Conservation (phyloP, 805 yeast genomes). For the Nakazawaea holstii region DNA sequence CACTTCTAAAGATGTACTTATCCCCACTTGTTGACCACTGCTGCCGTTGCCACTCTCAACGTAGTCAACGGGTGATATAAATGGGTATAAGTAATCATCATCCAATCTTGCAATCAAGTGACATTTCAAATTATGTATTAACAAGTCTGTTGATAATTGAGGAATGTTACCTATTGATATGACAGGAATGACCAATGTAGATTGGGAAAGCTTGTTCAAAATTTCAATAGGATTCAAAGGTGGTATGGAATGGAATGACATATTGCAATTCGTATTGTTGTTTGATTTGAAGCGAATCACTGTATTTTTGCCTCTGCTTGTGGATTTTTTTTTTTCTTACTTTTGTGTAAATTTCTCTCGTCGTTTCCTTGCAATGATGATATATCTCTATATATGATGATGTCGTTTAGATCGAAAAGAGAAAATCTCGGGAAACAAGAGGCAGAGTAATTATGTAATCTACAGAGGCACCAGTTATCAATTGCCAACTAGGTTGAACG, state of each 20-base stretch:
- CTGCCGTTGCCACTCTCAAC: too few relatives aligned
- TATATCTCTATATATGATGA: too few relatives aligned
- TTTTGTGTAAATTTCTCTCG: too few relatives aligned
- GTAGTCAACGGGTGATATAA: constrained; percentile 73
- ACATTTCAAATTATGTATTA: constrained; percentile 58
- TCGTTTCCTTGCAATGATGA: too few relatives aligned
- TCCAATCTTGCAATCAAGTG: constrained; percentile 51
- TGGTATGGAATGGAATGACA: constrained; percentile 22
- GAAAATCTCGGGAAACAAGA: too few relatives aligned
- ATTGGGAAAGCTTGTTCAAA: constrained; percentile 19
- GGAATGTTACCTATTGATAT: constrained; percentile 89
- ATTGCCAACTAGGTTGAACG: too few relatives aligned
- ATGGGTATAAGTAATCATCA: constrained; percentile 65
- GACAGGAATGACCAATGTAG: constrained; percentile 64
- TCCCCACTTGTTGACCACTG: constrained; percentile 19
- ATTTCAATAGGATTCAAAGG: constrained; percentile 18
- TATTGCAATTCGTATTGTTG: constrained; percentile 26
- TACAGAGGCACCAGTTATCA: too few relatives aligned
- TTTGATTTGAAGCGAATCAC: too few relatives aligned
- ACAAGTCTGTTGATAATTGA: constrained; percentile 70
- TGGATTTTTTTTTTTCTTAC: not conserved
- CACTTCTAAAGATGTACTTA: constrained; percentile 64
- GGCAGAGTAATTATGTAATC: too few relatives aligned
- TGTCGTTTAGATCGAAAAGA: too few relatives aligned
- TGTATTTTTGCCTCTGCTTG: too few relatives aligned